Percentiles rank a stretch among this genome's conserved stretches.
Evolutionary conservation across 257 asterid species (phyloP).

Genomic region (Solanum dulcamara): DNA sequence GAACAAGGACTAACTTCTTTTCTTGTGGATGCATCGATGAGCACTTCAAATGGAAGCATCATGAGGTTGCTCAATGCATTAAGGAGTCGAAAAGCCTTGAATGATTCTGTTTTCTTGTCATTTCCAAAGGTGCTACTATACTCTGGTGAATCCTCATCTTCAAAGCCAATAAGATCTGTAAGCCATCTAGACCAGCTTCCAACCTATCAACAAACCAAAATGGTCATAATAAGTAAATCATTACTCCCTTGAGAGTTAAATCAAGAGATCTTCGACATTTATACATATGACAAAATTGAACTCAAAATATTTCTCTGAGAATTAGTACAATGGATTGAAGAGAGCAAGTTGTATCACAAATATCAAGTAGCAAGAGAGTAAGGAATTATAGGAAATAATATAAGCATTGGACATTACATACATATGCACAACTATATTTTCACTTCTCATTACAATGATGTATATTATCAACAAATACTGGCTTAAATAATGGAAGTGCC

Average conservation of each 20-base stretch:
- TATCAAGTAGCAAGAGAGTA: neutral
- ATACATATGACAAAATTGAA: neutral
- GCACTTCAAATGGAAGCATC: constrained; percentile 89
- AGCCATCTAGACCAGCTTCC: constrained; percentile 92
- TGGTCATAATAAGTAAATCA: neutral
- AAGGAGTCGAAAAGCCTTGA: constrained; percentile 69
- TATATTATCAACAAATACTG: neutral
- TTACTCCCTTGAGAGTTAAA: neutral
- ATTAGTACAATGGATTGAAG: neutral
- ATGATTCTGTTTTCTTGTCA: constrained; percentile 26
- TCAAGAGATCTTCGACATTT: neutral
- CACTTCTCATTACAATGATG: neutral
- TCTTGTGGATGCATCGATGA: constrained; percentile 57
- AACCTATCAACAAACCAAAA: constrained; percentile 26
- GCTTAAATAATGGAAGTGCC: neutral
- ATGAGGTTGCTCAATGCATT: constrained; percentile 72
- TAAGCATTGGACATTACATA: neutral
- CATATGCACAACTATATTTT: neutral
- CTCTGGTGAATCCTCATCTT: constrained; percentile 40
- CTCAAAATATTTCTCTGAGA: neutral
- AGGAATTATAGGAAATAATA: neutral
- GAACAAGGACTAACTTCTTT: constrained; percentile 44
- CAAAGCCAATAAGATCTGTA: constrained; percentile 65
- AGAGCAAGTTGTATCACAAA: neutral
- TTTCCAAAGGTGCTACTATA: constrained; percentile 6